Percentiles rank a stretch among this genome's conserved stretches.
phyloP scores from a whole-genome alignment of 306 rosid genomes.

The Lablab purpureus region DNA sequence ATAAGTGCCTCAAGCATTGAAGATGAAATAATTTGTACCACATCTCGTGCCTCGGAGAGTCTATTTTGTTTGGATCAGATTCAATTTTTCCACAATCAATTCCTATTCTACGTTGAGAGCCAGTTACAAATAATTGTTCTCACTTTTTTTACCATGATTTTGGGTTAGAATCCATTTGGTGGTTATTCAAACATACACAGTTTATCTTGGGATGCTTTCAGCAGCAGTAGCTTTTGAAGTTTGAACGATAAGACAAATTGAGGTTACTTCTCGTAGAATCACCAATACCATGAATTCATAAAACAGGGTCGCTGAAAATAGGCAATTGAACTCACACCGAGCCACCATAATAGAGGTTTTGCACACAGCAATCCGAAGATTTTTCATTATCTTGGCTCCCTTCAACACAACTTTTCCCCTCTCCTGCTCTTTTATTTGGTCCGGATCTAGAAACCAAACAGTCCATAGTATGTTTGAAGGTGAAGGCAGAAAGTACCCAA shows the following conservation, averaged over 20 bases:
- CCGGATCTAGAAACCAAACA: too few species aligned
- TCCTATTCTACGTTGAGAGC: too few species aligned
- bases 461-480: too few species aligned
- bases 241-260: background rate
- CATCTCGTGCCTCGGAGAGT: background rate
- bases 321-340: background rate
- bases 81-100: too few species aligned
- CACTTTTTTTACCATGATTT: too few species aligned
- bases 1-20: slow-evolving; percentile 49
- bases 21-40: background rate
- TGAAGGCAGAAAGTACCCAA: too few species aligned
- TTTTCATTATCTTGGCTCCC: background rate
- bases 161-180: too few species aligned
- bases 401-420: background rate
- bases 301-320: background rate
- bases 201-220: slow-evolving; percentile 78
- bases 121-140: too few species aligned
- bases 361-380: background rate
- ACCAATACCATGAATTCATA: background rate
- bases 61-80: background rate
- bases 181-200: slow-evolving; percentile 45
- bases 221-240: slow-evolving; percentile 60
- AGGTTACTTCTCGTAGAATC: background rate
- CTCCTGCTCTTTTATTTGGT: too few species aligned
- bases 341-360: background rate